These are phyloP conservation scores for Phaeosphaeriaceae sp. DNA, from an alignment of 2,329 filamentous ascomycete species.

Conservation along the genomic window DNA sequence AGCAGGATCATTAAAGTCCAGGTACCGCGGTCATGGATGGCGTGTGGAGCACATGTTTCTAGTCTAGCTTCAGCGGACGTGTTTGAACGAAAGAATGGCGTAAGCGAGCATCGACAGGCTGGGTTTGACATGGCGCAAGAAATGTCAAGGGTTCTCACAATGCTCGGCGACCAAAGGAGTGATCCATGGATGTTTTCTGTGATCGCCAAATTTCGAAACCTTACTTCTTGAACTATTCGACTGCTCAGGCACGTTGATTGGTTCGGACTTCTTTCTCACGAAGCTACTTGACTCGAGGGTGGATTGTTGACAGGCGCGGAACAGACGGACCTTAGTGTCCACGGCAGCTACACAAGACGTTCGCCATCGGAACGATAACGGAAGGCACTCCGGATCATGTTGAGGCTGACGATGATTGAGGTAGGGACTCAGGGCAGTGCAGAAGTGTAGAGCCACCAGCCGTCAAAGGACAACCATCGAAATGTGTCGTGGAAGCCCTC, in stretches of 20 bases:
- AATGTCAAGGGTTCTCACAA: not conserved
- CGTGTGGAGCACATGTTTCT: not conserved
- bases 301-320: not conserved
- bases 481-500: not conserved
- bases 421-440: not conserved
- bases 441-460: not conserved
- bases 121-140: not conserved
- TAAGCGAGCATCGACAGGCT: not conserved
- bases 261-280: not conserved
- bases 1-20: not conserved
- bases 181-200: not conserved
- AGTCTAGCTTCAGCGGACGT: not conserved
- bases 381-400: not conserved
- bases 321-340: not conserved
- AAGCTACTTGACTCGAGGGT: not conserved
- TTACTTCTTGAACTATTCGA: not conserved
- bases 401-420: not conserved
- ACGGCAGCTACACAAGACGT: not conserved
- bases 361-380: not conserved
- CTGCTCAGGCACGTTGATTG: not conserved
- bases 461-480: not conserved
- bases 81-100: not conserved
- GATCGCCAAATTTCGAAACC: not conserved
- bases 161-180: not conserved
- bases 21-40: not conserved